Base-by-base conservation (phyloP, 208 protist species). In the Acanthamoeba royreba region DNA sequence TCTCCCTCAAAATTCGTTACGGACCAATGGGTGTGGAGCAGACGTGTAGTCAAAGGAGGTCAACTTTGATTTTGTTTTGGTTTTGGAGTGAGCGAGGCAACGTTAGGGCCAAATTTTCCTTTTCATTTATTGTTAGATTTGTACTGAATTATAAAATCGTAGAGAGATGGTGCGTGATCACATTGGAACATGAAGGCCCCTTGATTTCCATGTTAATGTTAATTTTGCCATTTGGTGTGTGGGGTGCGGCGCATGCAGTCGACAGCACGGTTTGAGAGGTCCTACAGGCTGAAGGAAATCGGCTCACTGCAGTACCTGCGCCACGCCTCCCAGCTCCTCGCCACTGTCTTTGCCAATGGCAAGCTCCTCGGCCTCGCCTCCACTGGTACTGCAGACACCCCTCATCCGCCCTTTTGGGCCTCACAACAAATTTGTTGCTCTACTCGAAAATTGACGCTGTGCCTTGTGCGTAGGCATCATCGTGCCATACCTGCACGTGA, bases 401-500 rank as follows among this genome's bases (percentile, higher is more conserved):
- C 49, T 19, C 49, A 55, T 55, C 19, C 13, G 49, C 9, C 13
- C 9, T 55, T 55, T 25, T 19, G n/a, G n/a, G 25, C 35, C 2
- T 38, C 17, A 9, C 15, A 33, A n/a, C 19, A 13, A 77, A 77
- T 19, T 35, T n/a, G n/a, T n/a, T n/a, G n/a, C n/a, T n/a, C n/a
- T n/a, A n/a, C n/a, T n/a, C n/a, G n/a, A n/a, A n/a, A n/a, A n/a
- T n/a, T n/a, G n/a, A n/a, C n/a, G n/a, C n/a, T n/a, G n/a, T 58
- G 15, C 77, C 28, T 7, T 28, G 8, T 15, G 22, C 7, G 38
- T 35, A 92, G 86, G 42, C 38, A n/a, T 93, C 1, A 85, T 93
- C 35, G 90, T 93, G 38, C 90, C 90, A 7, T 93, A 90, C 53
- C 35, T 93, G 40, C 90, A 93, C 38, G 47, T 63, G 28, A 93